Conservation (phyloP, 2,329 filamentous ascomycete genomes). For the Penicillium palitans region DNA sequence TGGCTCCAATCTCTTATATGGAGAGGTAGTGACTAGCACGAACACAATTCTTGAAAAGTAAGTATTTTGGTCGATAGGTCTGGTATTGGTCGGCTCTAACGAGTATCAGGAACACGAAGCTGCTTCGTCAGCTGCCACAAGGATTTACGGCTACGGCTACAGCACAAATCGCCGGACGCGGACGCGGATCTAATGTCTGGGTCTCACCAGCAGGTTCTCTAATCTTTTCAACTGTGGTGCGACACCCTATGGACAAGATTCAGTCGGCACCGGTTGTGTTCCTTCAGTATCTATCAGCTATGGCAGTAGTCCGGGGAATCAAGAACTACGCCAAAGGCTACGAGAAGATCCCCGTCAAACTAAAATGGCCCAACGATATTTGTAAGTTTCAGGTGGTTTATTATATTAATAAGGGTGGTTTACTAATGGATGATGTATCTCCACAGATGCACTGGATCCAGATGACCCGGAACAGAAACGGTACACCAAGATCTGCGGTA, state of each 20-base stretch:
- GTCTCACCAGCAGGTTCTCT: slow-evolving; percentile 82
- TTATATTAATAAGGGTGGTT: not conserved
- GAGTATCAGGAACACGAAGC: slow-evolving; percentile 65
- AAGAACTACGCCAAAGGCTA: slow-evolving; percentile 77
- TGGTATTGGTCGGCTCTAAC: not conserved
- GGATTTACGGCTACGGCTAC: slow-evolving; percentile 90
- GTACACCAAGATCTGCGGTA: slow-evolving; percentile 90
- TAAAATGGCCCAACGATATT: slow-evolving; percentile 99
- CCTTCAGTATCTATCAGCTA: slow-evolving; percentile 85
- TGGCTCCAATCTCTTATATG: slow-evolving; percentile 78
- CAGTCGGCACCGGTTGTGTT: slow-evolving; percentile 80
- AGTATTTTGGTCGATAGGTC: slow-evolving; percentile 14
- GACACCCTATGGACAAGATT: slow-evolving; percentile 73
- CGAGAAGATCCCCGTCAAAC: slow-evolving; percentile 70
- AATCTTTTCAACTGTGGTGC: slow-evolving; percentile 84
- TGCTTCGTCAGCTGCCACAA: slow-evolving; percentile 73
- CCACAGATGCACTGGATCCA: slow-evolving; percentile 65
- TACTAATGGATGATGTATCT: not conserved
- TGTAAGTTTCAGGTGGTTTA: slow-evolving; percentile 51
- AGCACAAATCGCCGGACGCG: slow-evolving; percentile 82
- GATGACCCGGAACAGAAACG: slow-evolving; percentile 48
- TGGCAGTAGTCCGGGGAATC: slow-evolving; percentile 83
- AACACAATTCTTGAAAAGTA: slow-evolving; percentile 91
- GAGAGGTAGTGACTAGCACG: slow-evolving; percentile 89
- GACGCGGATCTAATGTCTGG: slow-evolving; percentile 92